These are phyloP conservation scores for Moniliella sp. DNA, from an alignment of 1,284 basidiomycete species.

Conservation along the genomic window DNA sequence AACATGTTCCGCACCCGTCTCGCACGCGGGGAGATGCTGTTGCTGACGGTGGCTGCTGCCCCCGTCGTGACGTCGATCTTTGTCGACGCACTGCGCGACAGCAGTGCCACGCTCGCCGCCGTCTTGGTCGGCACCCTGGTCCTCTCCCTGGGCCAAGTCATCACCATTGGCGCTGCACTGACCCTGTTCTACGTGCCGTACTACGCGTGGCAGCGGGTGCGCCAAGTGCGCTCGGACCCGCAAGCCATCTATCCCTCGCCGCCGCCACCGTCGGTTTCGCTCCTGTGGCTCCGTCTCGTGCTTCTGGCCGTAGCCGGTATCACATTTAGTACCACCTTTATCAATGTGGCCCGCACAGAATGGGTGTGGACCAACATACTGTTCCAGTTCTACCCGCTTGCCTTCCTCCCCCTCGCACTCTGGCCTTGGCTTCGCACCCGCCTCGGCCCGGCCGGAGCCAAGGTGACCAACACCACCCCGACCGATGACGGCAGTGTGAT, in stretches of 20 bases:
- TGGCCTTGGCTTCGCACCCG: background rate
- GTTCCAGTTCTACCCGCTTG: slow-evolving; percentile 1
- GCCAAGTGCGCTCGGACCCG: background rate
- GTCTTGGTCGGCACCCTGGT: too few relatives aligned
- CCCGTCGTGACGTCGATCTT: too few relatives aligned
- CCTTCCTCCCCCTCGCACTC: slow-evolving; percentile 1
- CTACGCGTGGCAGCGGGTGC: background rate
- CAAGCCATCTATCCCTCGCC: background rate
- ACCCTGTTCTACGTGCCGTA: background rate
- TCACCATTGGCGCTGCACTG: background rate
- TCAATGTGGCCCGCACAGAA: background rate
- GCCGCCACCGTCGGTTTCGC: background rate
- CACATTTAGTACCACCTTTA: background rate
- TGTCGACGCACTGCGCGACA: too few relatives aligned
- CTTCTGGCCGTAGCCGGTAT: background rate
- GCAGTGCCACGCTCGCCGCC: too few relatives aligned
- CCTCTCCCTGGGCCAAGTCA: slow-evolving; percentile 1
- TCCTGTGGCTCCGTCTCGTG: background rate
- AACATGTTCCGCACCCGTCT: too few relatives aligned
- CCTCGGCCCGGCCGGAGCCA: too few relatives aligned
- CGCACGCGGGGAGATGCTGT: too few relatives aligned
- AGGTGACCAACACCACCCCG: too few relatives aligned
- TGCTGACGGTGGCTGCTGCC: too few relatives aligned
- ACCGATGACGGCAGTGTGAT: too few relatives aligned
- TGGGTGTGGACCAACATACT: slow-evolving; percentile 1